phyloP scores from a whole-genome alignment of 2,329 filamentous ascomycete genomes.

The Apiospora aurea region DNA sequence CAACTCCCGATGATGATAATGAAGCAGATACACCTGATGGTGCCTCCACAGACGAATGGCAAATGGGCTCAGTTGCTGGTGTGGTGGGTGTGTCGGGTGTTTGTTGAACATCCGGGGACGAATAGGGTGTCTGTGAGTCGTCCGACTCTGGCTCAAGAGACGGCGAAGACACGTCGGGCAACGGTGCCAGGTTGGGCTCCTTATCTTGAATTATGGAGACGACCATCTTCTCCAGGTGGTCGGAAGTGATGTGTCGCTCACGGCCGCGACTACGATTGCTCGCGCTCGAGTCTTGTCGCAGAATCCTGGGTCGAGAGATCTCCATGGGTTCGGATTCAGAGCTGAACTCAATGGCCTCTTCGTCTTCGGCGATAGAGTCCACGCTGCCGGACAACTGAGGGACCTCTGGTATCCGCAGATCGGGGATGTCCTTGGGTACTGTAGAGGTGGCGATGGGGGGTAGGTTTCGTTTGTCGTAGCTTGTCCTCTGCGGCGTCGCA shows the following conservation, averaged over 20 bases:
- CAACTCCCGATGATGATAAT: constrained; percentile 55
- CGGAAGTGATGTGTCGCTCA: constrained; percentile 90
- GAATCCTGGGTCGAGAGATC: constrained; percentile 71
- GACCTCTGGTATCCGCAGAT: constrained; percentile 58
- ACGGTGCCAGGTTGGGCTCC: constrained; percentile 65
- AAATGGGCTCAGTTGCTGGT: constrained; percentile 38
- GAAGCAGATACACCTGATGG: neutral
- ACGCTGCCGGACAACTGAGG: constrained; percentile 81
- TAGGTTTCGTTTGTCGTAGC: constrained; percentile 40
- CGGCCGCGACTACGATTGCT: constrained; percentile 74
- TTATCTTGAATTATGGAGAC: constrained; percentile 91
- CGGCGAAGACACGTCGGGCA: constrained; percentile 52
- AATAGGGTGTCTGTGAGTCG: constrained; percentile 37
- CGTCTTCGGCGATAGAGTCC: constrained; percentile 71
- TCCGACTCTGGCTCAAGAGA: constrained; percentile 56
- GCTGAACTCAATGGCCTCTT: constrained; percentile 67
- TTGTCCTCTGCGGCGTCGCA: constrained; percentile 70
- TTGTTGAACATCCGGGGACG: constrained; percentile 62
- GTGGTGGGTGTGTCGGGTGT: constrained; percentile 50
- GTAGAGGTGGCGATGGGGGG: constrained; percentile 42
- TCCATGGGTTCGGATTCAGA: constrained; percentile 62
- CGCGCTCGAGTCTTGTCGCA: constrained; percentile 74
- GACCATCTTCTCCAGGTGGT: constrained; percentile 93
- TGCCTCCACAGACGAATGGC: constrained; percentile 31
- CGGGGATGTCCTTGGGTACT: constrained; percentile 58